phyloP scores from a whole-genome alignment of 768 basidiomycete genomes.

The Xerocomus potaroensis region DNA sequence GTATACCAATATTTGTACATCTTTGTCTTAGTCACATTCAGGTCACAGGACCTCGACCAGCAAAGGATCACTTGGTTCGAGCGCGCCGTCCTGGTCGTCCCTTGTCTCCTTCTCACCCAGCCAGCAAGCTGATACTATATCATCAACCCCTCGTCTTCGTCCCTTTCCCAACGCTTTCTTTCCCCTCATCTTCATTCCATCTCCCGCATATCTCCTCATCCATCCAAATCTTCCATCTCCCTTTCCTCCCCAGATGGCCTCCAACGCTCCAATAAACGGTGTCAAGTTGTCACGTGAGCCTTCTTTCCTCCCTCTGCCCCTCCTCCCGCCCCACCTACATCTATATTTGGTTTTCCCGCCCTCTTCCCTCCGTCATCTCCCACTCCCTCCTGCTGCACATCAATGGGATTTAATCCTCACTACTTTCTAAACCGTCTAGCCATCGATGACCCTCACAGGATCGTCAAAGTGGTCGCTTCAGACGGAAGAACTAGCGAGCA shows the following conservation, averaged over 20 bases:
- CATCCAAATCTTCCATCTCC: slow-evolving; percentile 9
- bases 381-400: slow-evolving; percentile 15
- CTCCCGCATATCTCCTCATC: slow-evolving; percentile 13
- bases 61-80: slow-evolving; percentile 5
- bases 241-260: slow-evolving; percentile 48
- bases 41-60: slow-evolving; percentile 35
- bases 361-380: slow-evolving; percentile 21
- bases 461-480: slow-evolving; percentile 92
- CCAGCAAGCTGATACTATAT: slow-evolving; percentile 1
- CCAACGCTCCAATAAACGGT: slow-evolving; percentile 81
- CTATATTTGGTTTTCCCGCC: slow-evolving; percentile 29
- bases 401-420: slow-evolving; percentile 27
- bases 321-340: slow-evolving; percentile 16
- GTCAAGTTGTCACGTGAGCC: slow-evolving; percentile 82
- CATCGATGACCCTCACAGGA: slow-evolving; percentile 94
- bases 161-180: background rate
- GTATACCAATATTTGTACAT: slow-evolving; percentile 29
- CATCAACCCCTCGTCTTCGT: slow-evolving; percentile 9
- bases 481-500: slow-evolving; percentile 92
- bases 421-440: slow-evolving; percentile 39
- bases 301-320: slow-evolving; percentile 13
- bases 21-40: slow-evolving; percentile 28
- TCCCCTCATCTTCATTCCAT: background rate
- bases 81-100: slow-evolving; percentile 23
- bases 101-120: slow-evolving; percentile 10